Evolutionary conservation across 352 stramenopile genomes (phyloP).

Genomic region (Peronospora farinosa): DNA sequence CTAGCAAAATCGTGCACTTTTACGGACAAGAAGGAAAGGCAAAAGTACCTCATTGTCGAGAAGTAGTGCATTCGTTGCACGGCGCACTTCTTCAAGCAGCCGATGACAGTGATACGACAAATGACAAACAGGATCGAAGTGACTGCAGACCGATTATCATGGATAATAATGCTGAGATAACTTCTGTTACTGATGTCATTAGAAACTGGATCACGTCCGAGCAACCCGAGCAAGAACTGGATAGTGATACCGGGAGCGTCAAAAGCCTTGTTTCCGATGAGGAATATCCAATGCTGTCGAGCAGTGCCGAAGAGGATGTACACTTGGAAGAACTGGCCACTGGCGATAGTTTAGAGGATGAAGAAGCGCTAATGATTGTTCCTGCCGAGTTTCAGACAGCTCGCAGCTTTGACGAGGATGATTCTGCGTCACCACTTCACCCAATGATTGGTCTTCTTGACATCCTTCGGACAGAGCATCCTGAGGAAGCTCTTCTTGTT

Average conservation of each 20-base stretch:
- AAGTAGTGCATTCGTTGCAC: slow-evolving; percentile 24
- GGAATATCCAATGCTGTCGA: slow-evolving; percentile 4
- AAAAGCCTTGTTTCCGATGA: slow-evolving; percentile 7
- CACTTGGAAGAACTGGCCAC: slow-evolving; percentile 8
- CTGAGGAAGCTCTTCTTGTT: slow-evolving; percentile 25
- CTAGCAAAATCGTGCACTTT: slow-evolving; percentile 12
- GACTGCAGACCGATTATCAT: slow-evolving; percentile 10
- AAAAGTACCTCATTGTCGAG: slow-evolving; percentile 9
- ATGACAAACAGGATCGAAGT: slow-evolving; percentile 5
- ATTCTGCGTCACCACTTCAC: slow-evolving; percentile 9
- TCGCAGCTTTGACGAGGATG: slow-evolving; percentile 31
- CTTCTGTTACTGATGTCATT: slow-evolving; percentile 12
- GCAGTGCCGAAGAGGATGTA: slow-evolving; percentile 17
- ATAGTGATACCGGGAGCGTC: slow-evolving; percentile 15
- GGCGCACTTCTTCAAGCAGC: slow-evolving; percentile 5
- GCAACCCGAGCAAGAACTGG: slow-evolving; percentile 44
- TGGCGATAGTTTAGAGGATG: slow-evolving; percentile 17
- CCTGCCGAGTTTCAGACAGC: slow-evolving; percentile 33
- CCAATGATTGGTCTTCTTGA: slow-evolving; percentile 29
- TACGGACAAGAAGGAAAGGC: slow-evolving; percentile 7
- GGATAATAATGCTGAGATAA: slow-evolving; percentile 14
- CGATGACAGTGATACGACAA: slow-evolving; percentile 1
- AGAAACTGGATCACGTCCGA: slow-evolving; percentile 20
- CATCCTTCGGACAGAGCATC: slow-evolving; percentile 20
- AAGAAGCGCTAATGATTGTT: slow-evolving; percentile 27